These are phyloP conservation scores for Calonectria montana DNA, from an alignment of 2,329 filamentous ascomycete species.

Conservation along the genomic window DNA sequence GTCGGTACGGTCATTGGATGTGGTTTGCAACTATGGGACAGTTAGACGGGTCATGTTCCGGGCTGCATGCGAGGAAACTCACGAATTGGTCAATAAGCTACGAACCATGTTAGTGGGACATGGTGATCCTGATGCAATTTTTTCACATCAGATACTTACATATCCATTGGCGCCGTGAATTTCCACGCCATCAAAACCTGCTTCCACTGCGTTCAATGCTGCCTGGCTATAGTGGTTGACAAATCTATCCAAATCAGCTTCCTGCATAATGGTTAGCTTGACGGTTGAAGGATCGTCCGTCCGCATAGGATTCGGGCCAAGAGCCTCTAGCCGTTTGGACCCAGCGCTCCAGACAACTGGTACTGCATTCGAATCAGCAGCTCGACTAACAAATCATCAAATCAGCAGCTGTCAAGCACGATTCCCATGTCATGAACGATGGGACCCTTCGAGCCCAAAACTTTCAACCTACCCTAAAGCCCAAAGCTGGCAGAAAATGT, in stretches of 20 bases:
- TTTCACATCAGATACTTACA: constrained; percentile 45
- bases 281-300: constrained; percentile 21
- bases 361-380: constrained; percentile 34
- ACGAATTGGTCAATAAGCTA: constrained; percentile 67
- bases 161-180: constrained; percentile 70
- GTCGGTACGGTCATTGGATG: constrained; percentile 63
- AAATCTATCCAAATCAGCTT: constrained; percentile 71
- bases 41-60: background rate
- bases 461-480: constrained; percentile 69
- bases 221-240: constrained; percentile 69
- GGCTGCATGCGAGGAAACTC: background rate
- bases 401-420: constrained; percentile 2
- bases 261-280: constrained; percentile 66
- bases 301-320: constrained; percentile 18
- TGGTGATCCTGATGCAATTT: background rate
- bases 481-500: constrained; percentile 74
- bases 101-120: constrained; percentile 10
- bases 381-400: constrained; percentile 19
- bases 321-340: constrained; percentile 23
- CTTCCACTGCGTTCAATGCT: constrained; percentile 66
- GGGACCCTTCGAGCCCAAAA: constrained; percentile 27
- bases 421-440: background rate
- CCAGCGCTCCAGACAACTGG: constrained; percentile 33
- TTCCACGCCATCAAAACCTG: constrained; percentile 80
- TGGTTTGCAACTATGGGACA: constrained; percentile 47